A percentile compares a stretch with the other conserved stretches of the same genome.
Conservation (phyloP, 140 eudicot genomes). For the Stevia rebaudiana region DNA sequence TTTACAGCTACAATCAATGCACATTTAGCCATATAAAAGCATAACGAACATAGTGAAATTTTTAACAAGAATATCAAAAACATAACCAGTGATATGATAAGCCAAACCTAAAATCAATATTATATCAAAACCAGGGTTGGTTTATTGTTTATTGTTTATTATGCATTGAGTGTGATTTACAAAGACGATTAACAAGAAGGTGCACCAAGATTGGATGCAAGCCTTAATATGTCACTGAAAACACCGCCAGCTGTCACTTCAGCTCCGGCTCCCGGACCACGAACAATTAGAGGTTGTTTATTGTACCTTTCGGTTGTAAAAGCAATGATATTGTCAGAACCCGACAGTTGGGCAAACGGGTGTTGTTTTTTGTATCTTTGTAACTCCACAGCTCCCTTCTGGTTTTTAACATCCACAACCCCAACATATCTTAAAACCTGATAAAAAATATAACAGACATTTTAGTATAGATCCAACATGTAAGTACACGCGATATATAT, state of each 20-base stretch:
- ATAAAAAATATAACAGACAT: neutral
- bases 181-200: conserved; percentile 51
- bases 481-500: neutral
- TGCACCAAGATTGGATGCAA: conserved; percentile 95
- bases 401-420: conserved; percentile 79
- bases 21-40: no score
- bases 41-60: no score
- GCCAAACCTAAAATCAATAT: neutral
- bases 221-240: conserved; percentile 85
- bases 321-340: conserved; percentile 91
- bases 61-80: no score
- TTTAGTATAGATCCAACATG: neutral
- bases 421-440: conserved; percentile 96
- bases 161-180: no score
- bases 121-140: neutral
- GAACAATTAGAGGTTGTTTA: conserved; percentile 81
- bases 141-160: conserved; percentile 15
- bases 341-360: conserved; percentile 94
- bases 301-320: conserved; percentile 88
- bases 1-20: no score
- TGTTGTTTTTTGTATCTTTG: conserved; percentile 76
- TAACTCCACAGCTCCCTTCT: conserved; percentile 71
- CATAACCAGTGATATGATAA: no score
- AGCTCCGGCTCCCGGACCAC: conserved; percentile 99
- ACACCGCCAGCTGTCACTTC: conserved; percentile 99